Conservation (phyloP, 352 stramenopile species). For the Phytophthora pistaciae region DNA sequence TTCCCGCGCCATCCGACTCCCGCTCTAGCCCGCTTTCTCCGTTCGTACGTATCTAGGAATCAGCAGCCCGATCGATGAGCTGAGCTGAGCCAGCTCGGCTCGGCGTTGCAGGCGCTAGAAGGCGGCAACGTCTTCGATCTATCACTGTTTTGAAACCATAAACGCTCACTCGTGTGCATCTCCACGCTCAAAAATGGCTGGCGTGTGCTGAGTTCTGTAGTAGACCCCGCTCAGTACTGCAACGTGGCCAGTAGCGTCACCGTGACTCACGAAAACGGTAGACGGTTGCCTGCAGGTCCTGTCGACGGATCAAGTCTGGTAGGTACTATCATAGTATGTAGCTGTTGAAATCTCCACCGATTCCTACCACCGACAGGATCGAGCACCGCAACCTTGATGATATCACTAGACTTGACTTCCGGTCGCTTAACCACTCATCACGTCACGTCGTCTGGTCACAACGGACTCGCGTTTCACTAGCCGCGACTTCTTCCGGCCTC, state of each 20-base stretch:
- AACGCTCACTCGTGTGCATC: neutral
- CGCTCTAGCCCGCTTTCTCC: neutral
- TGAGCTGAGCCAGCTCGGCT: neutral
- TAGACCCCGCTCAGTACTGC: neutral
- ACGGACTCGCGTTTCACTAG: slow-evolving; percentile 21
- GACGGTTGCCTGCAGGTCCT: neutral
- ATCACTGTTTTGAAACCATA: neutral
- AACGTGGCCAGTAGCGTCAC: neutral
- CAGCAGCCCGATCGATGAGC: slow-evolving; percentile 1
- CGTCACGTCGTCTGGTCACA: neutral
- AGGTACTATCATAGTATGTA: neutral
- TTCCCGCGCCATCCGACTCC: neutral
- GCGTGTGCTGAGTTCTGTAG: slow-evolving; percentile 9
- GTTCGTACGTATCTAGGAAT: slow-evolving; percentile 4
- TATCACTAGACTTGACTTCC: slow-evolving; percentile 3
- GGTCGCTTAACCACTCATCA: neutral
- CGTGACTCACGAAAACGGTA: slow-evolving; percentile 12
- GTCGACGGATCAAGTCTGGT: neutral
- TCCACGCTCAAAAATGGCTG: neutral
- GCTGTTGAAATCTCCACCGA: neutral
- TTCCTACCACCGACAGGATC: neutral
- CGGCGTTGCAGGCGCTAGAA: neutral
- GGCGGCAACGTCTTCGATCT: neutral
- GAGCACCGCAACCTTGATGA: slow-evolving; percentile 2
- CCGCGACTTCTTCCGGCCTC: slow-evolving; percentile 26